Conservation (phyloP, 2,329 filamentous ascomycete species). For the Talaromyces sp. region DNA sequence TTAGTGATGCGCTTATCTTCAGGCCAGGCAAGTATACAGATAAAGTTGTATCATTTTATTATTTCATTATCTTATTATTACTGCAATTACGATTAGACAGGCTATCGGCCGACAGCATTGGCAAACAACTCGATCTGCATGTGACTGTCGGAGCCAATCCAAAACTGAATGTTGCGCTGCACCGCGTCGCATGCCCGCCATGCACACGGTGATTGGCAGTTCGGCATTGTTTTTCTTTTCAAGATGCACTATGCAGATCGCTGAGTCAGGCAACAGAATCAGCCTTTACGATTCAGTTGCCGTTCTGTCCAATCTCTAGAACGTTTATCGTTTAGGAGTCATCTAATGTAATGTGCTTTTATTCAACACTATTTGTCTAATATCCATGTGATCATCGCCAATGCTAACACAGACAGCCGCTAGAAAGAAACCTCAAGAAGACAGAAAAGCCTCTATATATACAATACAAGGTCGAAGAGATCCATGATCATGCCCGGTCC, state of each 20-base stretch:
- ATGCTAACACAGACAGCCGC: slow-evolving; percentile 12
- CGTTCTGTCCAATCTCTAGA: background rate
- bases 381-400: slow-evolving; percentile 10
- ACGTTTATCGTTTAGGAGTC: too few species aligned
- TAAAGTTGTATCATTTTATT: too few species aligned
- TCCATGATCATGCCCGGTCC: slow-evolving; percentile 35
- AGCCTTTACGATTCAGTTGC: background rate
- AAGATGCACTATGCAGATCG: background rate
- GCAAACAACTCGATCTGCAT: background rate
- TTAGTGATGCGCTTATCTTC: too few species aligned
- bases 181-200: background rate
- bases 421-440: slow-evolving; percentile 5
- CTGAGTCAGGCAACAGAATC: background rate
- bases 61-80: too few species aligned
- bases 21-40: too few species aligned
- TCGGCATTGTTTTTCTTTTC: background rate
- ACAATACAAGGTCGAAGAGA: slow-evolving; percentile 32
- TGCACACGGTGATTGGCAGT: background rate
- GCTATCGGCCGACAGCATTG: background rate
- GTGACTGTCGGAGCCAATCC: background rate
- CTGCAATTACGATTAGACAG: too few species aligned
- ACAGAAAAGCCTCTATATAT: slow-evolving; percentile 34
- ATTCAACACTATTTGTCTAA: slow-evolving; percentile 13
- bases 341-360: slow-evolving; percentile 5
- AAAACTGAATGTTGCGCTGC: background rate